These are phyloP conservation scores for Pseudogymnoascus sp. DNA, from an alignment of 2,329 filamentous ascomycete species.

Conservation along the genomic window DNA sequence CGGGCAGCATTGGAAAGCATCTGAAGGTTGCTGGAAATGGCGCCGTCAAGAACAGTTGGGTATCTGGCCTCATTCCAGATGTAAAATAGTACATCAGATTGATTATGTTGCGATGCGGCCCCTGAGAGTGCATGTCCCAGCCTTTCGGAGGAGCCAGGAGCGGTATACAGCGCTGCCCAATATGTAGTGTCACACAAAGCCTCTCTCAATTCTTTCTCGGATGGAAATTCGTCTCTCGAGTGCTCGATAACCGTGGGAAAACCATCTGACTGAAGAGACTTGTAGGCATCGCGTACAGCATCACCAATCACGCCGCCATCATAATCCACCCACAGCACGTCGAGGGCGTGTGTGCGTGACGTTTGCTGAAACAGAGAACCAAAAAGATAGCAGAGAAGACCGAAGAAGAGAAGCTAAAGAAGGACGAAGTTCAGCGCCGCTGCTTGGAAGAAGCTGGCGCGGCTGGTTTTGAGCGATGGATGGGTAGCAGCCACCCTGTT, in stretches of 20 bases:
- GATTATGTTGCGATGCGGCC: background rate
- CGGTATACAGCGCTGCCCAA: background rate
- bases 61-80: constrained; percentile 8
- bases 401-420: constrained; percentile 20
- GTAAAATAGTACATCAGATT: background rate
- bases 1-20: background rate
- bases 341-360: constrained; percentile 33
- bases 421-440: constrained; percentile 17
- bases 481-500: constrained; percentile 13
- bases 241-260: constrained; percentile 29
- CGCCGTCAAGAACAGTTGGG: background rate
- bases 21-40: background rate
- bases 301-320: constrained; percentile 40
- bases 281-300: constrained; percentile 28
- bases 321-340: constrained; percentile 54
- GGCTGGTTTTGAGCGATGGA: background rate
- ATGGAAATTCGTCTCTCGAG: constrained; percentile 21
- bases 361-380: constrained; percentile 25
- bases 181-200: constrained; percentile 20
- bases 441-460: constrained; percentile 16
- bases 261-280: constrained; percentile 22
- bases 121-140: background rate
- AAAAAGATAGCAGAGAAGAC: constrained; percentile 27
- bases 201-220: constrained; percentile 22
- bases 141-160: background rate